Base-by-base conservation (phyloP, 164 flowering plant genomes). In the Chimonanthus salicifolius region DNA sequence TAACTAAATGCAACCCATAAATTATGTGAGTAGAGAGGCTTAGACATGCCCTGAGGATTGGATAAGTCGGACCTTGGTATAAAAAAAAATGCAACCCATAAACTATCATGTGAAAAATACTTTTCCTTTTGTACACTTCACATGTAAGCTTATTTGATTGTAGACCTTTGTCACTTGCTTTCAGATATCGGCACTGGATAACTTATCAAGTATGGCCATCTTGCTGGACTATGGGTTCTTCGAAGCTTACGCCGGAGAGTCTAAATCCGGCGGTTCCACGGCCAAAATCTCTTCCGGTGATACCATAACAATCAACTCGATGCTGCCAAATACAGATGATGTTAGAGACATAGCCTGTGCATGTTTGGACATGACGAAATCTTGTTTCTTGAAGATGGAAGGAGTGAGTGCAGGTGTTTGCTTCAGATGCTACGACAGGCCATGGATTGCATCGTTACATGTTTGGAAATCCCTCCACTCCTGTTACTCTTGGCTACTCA, bases 171-270 rank as follows among this genome's bases (percentile, higher is more conserved):
- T 46, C 4, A 3, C 2, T 15, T 60, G 7, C 16, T 71, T 62
- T 15, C 75, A 87, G 93, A 16, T 78, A 58, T 82, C 87, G 15
- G 77, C 82, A 78, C 49, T 87, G 16, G 10, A 70, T 16, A 75
- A 72, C 13, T 62, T 80, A 64, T 84, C 86, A 63, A 77, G 78
- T 80, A 78, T 83, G 83, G 91, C 90, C 8, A 72, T 80, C 66
- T 64, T 89, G 62, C 21, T 81, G 0, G 88, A 89, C 43, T 72
- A 82, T 46, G 67, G 81, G 67, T 85, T 89, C 80, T 83, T 81
- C 20, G 86, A 88, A 0, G 81, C 91, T 7, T 88, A 82, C n/a
- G 87, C 80, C 0, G 91, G 94, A 49, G 87, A 88, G 74, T 85
- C 94, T 11, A 83, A 74, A 74, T 83, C 83, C 33, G 84, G 86